phyloP scores from a whole-genome alignment of 208 protist species.

The Trypanosoma lewisi region DNA sequence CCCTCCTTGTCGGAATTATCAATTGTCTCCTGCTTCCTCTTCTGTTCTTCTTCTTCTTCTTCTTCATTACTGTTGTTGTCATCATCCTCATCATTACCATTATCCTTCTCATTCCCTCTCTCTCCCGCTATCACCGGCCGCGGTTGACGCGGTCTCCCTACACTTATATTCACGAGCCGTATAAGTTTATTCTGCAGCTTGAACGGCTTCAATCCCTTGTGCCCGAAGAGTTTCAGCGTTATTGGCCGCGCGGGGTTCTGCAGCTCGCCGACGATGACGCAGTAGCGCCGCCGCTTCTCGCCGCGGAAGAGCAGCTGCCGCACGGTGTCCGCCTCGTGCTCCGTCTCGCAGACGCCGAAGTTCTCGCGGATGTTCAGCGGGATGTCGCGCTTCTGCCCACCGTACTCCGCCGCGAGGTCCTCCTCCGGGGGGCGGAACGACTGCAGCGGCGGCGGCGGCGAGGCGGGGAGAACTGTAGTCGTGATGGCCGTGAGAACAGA shows the following conservation, averaged over 20 bases:
- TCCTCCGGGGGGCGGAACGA: conserved; percentile 29
- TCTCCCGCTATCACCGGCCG: conserved; percentile 26
- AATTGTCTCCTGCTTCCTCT: too few species aligned
- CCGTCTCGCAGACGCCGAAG: conserved; percentile 38
- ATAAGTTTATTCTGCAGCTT: conserved; percentile 85
- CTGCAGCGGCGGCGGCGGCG: conserved; percentile 22
- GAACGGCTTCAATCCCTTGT: conserved; percentile 79
- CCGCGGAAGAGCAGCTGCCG: conserved; percentile 77
- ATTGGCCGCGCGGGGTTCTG: conserved; percentile 51
- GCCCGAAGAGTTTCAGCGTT: conserved; percentile 77
- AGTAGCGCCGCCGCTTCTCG: conserved; percentile 84
- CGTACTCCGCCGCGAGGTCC: conserved; percentile 37
- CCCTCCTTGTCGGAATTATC: too few species aligned
- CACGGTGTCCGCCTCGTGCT: conserved; percentile 57
- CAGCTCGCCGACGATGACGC: conserved; percentile 77
- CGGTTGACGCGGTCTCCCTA: conserved; percentile 55
- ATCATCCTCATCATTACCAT: conserved; percentile 12
- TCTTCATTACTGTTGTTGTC: background rate
- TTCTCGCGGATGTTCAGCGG: conserved; percentile 44
- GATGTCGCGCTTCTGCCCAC: conserved; percentile 49
- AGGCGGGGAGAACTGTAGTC: conserved; percentile 47
- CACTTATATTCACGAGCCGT: conserved; percentile 78
- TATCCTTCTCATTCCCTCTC: conserved; percentile 1
- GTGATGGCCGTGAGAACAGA: conserved; percentile 51
- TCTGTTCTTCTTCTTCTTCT: background rate